Conservation (phyloP, 306 rosid species). For the Hippophae rhamnoides region DNA sequence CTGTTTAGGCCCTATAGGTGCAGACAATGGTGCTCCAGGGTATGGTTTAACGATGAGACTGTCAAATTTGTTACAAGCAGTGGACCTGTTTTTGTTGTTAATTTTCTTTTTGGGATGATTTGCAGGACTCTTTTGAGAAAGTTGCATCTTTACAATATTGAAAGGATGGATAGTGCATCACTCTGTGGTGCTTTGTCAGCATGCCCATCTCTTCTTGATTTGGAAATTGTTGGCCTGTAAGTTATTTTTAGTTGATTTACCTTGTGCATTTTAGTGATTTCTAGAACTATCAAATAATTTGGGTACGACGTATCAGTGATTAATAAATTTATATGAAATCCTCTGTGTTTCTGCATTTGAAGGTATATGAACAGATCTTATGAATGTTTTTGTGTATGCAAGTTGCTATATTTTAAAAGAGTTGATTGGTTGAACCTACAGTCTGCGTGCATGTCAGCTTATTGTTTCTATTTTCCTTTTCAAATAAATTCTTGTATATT, state of each 20-base stretch:
- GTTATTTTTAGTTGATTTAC: constrained; percentile 25
- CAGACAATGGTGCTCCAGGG: constrained; percentile 70
- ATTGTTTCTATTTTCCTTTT: neutral
- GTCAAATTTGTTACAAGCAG: constrained; percentile 5
- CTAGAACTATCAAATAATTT: too few species aligned
- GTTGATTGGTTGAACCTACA: too few species aligned
- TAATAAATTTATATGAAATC: too few species aligned
- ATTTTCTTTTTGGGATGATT: constrained; percentile 19
- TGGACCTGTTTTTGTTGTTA: constrained; percentile 6
- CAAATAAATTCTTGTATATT: neutral
- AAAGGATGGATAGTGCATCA: constrained; percentile 78
- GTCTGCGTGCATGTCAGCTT: too few species aligned
- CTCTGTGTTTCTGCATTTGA: too few species aligned
- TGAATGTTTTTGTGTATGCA: too few species aligned
- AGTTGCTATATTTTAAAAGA: too few species aligned
- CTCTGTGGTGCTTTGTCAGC: constrained; percentile 66
- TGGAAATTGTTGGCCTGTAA: constrained; percentile 97
- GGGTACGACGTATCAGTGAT: too few species aligned
- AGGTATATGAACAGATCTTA: too few species aligned
- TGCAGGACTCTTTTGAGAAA: constrained; percentile 65
- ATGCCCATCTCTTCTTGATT: constrained; percentile 85
- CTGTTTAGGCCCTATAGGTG: constrained; percentile 84
- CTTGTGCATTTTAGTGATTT: too few species aligned
- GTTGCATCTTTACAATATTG: constrained; percentile 86
- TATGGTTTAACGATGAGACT: constrained; percentile 30